phyloP scores from a whole-genome alignment of 345 rosid genomes.

The Citrus medica region DNA sequence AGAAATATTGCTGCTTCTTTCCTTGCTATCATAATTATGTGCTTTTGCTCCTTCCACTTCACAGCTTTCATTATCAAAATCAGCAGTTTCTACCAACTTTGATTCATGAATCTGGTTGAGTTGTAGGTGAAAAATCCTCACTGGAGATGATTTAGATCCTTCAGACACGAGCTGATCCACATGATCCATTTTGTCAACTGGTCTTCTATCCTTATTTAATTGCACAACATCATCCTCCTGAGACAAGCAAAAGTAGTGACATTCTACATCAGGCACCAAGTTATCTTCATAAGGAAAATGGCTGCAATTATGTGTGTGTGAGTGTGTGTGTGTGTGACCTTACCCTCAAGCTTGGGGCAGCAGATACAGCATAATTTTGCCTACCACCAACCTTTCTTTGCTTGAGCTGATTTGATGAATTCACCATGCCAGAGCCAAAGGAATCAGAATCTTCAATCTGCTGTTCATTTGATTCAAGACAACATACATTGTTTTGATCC shows the following conservation, averaged over 20 bases:
- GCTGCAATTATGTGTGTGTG: no score
- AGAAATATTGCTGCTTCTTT: slow-evolving; percentile 21
- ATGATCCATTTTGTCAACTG: not conserved
- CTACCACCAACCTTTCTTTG: not conserved
- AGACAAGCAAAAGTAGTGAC: not conserved
- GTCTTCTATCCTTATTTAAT: not conserved
- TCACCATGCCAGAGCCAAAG: not conserved
- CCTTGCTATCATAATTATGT: slow-evolving; percentile 27
- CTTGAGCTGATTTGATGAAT: not conserved
- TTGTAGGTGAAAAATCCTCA: slow-evolving; percentile 36
- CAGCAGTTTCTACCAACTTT: slow-evolving; percentile 29
- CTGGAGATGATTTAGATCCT: slow-evolving; percentile 3
- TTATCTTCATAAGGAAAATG: slow-evolving; percentile 1
- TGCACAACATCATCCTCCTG: slow-evolving; percentile 4
- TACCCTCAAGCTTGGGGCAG: no score
- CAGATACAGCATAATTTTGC: not conserved
- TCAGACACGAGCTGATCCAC: not conserved
- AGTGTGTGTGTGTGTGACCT: no score
- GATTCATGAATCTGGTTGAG: slow-evolving; percentile 29
- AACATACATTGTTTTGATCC: not conserved
- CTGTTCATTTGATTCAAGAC: not conserved
- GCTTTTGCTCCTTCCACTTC: slow-evolving; percentile 23
- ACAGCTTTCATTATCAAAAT: slow-evolving; percentile 25
- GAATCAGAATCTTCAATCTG: not conserved
- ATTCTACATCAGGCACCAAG: not conserved